phyloP scores from a whole-genome alignment of 169 alveolate genomes.

The Haemoproteus tartakovskyi region DNA sequence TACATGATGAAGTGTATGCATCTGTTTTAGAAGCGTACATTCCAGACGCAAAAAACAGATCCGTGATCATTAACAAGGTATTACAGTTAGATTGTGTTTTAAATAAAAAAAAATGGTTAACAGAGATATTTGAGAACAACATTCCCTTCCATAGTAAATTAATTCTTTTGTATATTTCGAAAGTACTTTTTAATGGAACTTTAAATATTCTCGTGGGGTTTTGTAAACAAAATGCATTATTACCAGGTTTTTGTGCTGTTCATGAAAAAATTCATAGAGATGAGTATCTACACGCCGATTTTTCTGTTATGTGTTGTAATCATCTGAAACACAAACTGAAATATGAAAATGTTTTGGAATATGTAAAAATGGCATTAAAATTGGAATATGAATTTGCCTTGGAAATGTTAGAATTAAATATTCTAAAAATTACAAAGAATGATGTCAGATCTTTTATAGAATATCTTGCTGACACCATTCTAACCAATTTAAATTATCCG shows the following conservation, averaged over 20 bases:
- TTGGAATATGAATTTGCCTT: conserved; percentile 69
- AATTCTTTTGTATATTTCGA: conserved; percentile 34
- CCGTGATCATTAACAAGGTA: conserved; percentile 49
- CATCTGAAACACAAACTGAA: conserved; percentile 70
- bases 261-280: conserved; percentile 73
- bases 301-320: conserved; percentile 71
- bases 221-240: conserved; percentile 44
- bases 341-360: conserved; percentile 66
- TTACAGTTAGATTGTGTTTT: conserved; percentile 64
- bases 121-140: conserved; percentile 21
- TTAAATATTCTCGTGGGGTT: conserved; percentile 34
- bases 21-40: conserved; percentile 68
- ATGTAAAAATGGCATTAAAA: conserved; percentile 67
- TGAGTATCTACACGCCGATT: conserved; percentile 72
- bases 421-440: conserved; percentile 65
- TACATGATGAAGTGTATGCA: conserved; percentile 87
- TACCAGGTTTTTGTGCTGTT: conserved; percentile 66
- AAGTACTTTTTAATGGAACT: conserved; percentile 56
- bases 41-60: conserved; percentile 34
- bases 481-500: conserved; percentile 67
- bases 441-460: conserved; percentile 67
- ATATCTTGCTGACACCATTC: conserved; percentile 68
- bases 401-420: conserved; percentile 59
- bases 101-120: conserved; percentile 63
- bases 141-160: conserved; percentile 44